Evolutionary conservation across 345 rosid genomes (phyloP).

Genomic region (Passiflora organensis): DNA sequence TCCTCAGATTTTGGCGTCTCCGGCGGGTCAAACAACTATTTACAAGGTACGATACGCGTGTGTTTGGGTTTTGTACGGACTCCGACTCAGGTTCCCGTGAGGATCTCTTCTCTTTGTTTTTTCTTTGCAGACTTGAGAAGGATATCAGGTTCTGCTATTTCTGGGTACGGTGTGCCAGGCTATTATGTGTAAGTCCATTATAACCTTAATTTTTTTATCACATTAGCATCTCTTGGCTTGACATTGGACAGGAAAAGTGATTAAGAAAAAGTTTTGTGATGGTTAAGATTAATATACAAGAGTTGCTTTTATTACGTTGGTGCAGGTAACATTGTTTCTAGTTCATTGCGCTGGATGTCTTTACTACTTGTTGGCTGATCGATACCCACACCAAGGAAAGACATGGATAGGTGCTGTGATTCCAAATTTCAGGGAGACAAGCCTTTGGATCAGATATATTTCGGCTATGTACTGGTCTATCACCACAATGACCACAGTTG

Average conservation of each 20-base stretch:
- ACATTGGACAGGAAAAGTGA: too few species aligned
- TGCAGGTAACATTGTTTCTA: constrained; percentile 69
- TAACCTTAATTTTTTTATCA: too few species aligned
- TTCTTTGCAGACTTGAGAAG: constrained; percentile 65
- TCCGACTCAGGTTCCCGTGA: too few species aligned
- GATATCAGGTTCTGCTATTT: constrained; percentile 83
- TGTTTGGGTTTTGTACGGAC: too few species aligned
- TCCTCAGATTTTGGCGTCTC: constrained; percentile 84
- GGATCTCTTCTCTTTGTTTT: too few species aligned
- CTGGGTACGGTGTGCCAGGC: constrained; percentile 70
- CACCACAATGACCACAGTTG: constrained; percentile 97
- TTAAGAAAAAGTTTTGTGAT: too few species aligned
- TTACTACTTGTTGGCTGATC: constrained; percentile 75
- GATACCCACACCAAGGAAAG: constrained; percentile 64
- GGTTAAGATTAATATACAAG: too few species aligned
- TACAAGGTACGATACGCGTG: constrained; percentile 70
- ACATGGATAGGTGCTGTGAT: constrained; percentile 68
- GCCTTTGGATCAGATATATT: constrained; percentile 66
- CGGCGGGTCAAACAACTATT: constrained; percentile 73
- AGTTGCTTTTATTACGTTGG: neutral
- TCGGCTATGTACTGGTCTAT: constrained; percentile 86
- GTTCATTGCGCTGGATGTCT: constrained; percentile 88
- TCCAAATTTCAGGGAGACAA: constrained; percentile 68
- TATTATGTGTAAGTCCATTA: constrained; percentile 48
- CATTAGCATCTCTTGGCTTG: too few species aligned